Base-by-base conservation (phyloP, 75 land plant species). In the Pinus albicaulis region DNA sequence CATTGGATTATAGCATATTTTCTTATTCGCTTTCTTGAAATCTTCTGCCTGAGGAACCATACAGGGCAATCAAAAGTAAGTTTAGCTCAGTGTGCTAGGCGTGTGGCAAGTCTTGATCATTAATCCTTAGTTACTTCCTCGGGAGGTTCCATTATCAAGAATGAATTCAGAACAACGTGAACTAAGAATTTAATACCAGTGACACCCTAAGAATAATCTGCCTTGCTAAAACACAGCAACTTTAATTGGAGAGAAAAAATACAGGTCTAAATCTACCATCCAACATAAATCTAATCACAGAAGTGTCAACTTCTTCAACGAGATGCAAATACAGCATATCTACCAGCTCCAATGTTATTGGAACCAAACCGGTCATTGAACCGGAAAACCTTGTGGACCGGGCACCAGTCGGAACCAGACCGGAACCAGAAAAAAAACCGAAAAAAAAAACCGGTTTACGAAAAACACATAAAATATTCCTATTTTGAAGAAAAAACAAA, bases 1-100 rank as follows among this genome's bases (percentile, higher is more conserved):
- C 77, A 77, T 19, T 59, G 82, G 7, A 75, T 66, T 28, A 74
- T 70, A 59, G 78, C 55, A 36, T 23, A 77, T 64, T 81, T 81
- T 57, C 83, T 74, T 57, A 52, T 68, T 41, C 53, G 71, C 10
- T 68, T 68, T 68, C 53, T 68, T 68, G 52, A 38, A n/a, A 68
- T 68, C 48, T 41, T 68, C 23, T 68, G 71, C 71, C 71, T 68
- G 71, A 38, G 52, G n/a, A 41, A 36, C 48, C 24, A 20, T 41
- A 38, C 16, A 68, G 31, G n/a, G 10, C 4, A 2, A n/a, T n/a
- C 3, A 64, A 64, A 36, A 24, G 26, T 61, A 23, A 31, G 68
- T 7, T 34, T 16, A 31, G 41, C 38, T 20, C 20, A 64, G 2
- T 23, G 12, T 23, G 19, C 19, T 38, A 38, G 31, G 44, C 34